phyloP scores from a whole-genome alignment of 2,329 filamentous ascomycete species.

The Bisporella sp. region DNA sequence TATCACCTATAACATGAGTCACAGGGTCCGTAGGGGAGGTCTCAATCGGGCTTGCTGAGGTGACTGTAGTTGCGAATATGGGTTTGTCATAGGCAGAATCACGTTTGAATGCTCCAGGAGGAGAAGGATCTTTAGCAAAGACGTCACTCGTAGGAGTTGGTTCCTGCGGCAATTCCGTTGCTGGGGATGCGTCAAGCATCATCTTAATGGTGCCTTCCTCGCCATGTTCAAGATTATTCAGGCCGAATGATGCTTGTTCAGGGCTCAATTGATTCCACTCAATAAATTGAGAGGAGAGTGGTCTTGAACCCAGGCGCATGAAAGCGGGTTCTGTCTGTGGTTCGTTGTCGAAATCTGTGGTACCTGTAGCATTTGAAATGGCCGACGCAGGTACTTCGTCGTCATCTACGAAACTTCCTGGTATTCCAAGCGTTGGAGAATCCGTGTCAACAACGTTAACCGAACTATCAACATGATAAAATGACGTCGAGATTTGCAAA shows the following conservation, averaged over 20 bases:
- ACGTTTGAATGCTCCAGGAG: conserved; percentile 13
- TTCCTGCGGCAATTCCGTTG: conserved; percentile 12
- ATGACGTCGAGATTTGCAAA: conserved; percentile 22
- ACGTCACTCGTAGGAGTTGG: conserved; percentile 10
- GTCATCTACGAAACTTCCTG: conserved; percentile 48
- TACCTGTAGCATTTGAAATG: conserved; percentile 50
- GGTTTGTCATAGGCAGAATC: conserved; percentile 8
- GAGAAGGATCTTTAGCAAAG: conserved; percentile 8
- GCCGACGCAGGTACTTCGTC: conserved; percentile 51
- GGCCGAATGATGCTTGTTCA: conserved; percentile 19
- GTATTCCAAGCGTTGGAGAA: conserved; percentile 61
- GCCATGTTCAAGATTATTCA: conserved; percentile 10
- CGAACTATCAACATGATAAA: conserved; percentile 10
- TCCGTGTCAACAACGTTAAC: conserved; percentile 30
- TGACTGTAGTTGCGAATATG: conserved; percentile 13
- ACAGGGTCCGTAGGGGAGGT: background rate
- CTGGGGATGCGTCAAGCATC: conserved; percentile 19
- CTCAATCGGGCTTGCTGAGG: conserved; percentile 12
- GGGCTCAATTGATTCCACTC: conserved; percentile 14
- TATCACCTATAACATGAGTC: too few relatives aligned
- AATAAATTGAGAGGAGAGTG: conserved; percentile 5
- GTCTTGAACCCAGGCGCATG: conserved; percentile 12
- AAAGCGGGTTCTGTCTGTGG: conserved; percentile 49
- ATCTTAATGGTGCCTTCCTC: conserved; percentile 21
- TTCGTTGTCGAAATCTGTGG: conserved; percentile 69